These are phyloP conservation scores for Pestalotiopsis sp. DNA, from an alignment of 2,329 filamentous ascomycete species.

Conservation along the genomic window DNA sequence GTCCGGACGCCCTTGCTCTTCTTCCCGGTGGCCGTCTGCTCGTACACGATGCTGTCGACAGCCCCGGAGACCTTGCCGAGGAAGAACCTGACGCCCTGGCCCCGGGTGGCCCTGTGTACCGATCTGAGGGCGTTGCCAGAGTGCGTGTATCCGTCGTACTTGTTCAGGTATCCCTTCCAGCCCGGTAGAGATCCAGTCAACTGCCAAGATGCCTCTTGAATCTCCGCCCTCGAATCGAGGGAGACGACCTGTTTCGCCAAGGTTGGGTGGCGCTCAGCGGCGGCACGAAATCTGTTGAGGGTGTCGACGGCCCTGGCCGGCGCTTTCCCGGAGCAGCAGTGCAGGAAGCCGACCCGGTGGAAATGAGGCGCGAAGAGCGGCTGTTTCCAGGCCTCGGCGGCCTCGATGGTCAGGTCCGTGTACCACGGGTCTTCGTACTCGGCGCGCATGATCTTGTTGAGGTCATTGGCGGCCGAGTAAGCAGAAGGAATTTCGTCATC, in stretches of 20 bases:
- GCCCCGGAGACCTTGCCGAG: constrained; percentile 39
- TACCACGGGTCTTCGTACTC: constrained; percentile 7
- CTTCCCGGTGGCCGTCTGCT: constrained; percentile 15
- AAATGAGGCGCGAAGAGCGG: constrained; percentile 5
- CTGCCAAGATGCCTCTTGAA: neutral
- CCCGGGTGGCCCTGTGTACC: constrained; percentile 42
- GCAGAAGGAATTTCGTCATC: constrained; percentile 2
- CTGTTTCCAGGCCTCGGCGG: neutral
- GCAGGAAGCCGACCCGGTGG: neutral
- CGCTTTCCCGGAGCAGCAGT: neutral
- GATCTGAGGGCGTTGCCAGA: constrained; percentile 50
- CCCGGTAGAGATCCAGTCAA: neutral
- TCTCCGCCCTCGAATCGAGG: neutral
- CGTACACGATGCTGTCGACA: constrained; percentile 36
- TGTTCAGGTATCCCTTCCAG: constrained; percentile 61
- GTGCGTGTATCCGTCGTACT: constrained; percentile 57
- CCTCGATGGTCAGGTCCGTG: neutral
- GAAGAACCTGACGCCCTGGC: constrained; percentile 32
- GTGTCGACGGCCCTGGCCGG: neutral
- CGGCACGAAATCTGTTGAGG: neutral
- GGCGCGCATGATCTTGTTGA: constrained; percentile 6
- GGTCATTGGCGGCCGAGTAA: constrained; percentile 2
- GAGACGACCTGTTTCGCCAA: neutral
- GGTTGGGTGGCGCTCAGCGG: neutral
- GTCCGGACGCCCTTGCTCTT: constrained; percentile 26